Base-by-base conservation (phyloP, 768 basidiomycete genomes). In the Trametes maxima region DNA sequence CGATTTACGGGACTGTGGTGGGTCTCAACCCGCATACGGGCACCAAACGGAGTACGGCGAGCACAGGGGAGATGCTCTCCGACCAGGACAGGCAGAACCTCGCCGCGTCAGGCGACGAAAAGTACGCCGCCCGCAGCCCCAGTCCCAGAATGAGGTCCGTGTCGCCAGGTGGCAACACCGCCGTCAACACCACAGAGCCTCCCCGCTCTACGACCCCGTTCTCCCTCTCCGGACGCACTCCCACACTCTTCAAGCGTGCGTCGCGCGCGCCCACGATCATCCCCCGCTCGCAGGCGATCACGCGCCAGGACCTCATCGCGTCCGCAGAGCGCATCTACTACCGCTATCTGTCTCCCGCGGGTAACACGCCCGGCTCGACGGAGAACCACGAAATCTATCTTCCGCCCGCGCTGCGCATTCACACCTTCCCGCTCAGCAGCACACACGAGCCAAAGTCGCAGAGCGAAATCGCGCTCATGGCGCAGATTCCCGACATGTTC, bases 381-480 rank as follows among this genome's bases (percentile, higher is more conserved):
- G 92, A 95, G 72, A 95, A 94, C 75, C 96, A 98, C 74, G 96
- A 98, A 79, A 95, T 99, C 51, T 98, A 98, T 73, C 88, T 99
- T 19, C 97, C 97, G 0, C 92, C 95, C 0, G 84, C 92, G 22
- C 84, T 99, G 45, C 92, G 97, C 51, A 88, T 98, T 69, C 87
- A 95, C 74, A 82, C 84, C 24, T 98, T 99, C 80, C 94, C 95
- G 2, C 80, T 94, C 56, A 91, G 81, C 68, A 87, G 87, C 68
- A 76, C 81, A 1, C 83, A 86, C 44, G 87, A 94, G 58, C 93
- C 92, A 2, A 84, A 81, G 70, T 78, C 86, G 5, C 81, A 83
- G 69, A 77, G 80, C 24, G 94, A 95, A 74, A 74, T 86, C 43
- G 84, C 80, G 44, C 75, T 90, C 65, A 84, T 96, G 81, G 96